Evolutionary conservation across 305 asterid species (phyloP).

Genomic region (Striga hermonthica): DNA sequence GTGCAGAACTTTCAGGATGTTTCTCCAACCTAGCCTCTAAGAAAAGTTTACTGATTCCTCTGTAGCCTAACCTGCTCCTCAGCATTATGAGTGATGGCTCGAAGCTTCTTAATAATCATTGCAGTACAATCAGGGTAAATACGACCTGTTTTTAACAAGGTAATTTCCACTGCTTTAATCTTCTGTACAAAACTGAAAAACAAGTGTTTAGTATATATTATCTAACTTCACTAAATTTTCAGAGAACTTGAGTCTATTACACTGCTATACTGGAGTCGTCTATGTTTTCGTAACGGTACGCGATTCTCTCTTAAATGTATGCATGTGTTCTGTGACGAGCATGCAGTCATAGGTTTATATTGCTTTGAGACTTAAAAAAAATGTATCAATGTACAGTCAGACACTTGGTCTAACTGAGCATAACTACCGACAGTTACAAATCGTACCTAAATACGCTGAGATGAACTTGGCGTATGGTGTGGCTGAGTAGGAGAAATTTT

Average conservation of each 20-base stretch:
- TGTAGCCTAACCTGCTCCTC: constrained; percentile 76
- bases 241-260: constrained; percentile 7
- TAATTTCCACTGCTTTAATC: constrained; percentile 79
- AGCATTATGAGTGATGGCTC: constrained; percentile 76
- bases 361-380: background rate
- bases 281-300: too few relatives aligned
- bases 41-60: constrained; percentile 65
- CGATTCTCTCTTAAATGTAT: too few relatives aligned
- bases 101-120: constrained; percentile 74
- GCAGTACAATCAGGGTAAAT: constrained; percentile 82
- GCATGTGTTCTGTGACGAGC: background rate
- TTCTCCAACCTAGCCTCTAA: constrained; percentile 76
- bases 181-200: constrained; percentile 77
- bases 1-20: constrained; percentile 83
- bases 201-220: constrained; percentile 25
- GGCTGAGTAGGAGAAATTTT: too few relatives aligned
- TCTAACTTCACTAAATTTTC: constrained; percentile 25
- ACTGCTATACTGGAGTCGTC: too few relatives aligned
- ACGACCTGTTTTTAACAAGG: constrained; percentile 67
- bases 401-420: too few relatives aligned
- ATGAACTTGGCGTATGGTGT: too few relatives aligned
- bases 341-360: background rate
- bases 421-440: too few relatives aligned
- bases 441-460: too few relatives aligned
- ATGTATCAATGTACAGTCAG: background rate